Evolutionary conservation across 768 basidiomycete species (phyloP).

Genomic region (Tricholoma furcatifolium): DNA sequence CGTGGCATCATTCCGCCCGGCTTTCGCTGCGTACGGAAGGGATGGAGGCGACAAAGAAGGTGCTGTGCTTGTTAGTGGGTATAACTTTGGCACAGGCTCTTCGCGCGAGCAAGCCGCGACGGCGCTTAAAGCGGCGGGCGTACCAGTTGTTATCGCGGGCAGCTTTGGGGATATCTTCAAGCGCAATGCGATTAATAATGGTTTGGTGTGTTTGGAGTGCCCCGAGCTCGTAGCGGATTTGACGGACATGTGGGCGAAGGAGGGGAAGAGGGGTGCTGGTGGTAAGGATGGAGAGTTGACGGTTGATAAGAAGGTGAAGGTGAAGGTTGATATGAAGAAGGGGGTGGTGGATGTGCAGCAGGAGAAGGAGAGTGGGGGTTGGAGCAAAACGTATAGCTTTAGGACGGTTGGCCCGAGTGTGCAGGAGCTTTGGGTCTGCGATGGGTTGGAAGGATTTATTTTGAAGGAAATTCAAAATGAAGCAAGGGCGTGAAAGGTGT

Average conservation of each 20-base stretch:
- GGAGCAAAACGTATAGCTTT: constrained; percentile 54
- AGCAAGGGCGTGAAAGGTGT: constrained; percentile 6
- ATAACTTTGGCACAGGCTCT: constrained; percentile 98
- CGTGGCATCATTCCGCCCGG: constrained; percentile 50
- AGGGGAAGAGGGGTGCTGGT: constrained; percentile 74
- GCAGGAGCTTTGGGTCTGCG: constrained; percentile 96
- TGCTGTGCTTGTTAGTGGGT: constrained; percentile 85
- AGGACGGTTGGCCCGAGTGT: constrained; percentile 89
- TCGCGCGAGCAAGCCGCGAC: constrained; percentile 99
- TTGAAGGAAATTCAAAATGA: constrained; percentile 63
- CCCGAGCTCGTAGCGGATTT: constrained; percentile 87
- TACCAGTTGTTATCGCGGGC: constrained; percentile 93
- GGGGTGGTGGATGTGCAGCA: constrained; percentile 63
- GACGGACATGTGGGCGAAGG: constrained; percentile 70
- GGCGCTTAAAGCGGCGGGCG: constrained; percentile 89
- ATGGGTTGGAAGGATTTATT: constrained; percentile 91
- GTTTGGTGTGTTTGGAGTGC: constrained; percentile 90
- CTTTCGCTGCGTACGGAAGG: constrained; percentile 16
- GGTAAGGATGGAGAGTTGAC: constrained; percentile 83
- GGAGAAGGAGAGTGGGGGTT: constrained; percentile 34
- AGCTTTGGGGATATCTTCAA: constrained; percentile 99
- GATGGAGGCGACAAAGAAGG: constrained; percentile 45
- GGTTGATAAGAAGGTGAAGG: constrained; percentile 64
- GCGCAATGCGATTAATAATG: constrained; percentile 98
- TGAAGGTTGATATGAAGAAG: constrained; percentile 66